Base-by-base conservation (phyloP, 805 yeast genomes). In the Starmerella lactis-condensi region DNA sequence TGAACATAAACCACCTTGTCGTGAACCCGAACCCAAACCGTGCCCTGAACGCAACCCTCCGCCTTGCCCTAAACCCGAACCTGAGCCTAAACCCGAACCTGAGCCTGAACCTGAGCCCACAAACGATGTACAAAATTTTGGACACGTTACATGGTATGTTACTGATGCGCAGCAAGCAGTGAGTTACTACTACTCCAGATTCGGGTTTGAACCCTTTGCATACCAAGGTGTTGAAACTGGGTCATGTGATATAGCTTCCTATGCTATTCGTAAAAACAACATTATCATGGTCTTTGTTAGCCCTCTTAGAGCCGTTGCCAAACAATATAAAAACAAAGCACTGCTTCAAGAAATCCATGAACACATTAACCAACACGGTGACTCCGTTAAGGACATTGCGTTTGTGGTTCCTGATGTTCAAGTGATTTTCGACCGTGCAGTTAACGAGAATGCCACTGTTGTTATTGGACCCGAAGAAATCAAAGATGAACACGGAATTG, bases 321-420 rank as follows among this genome's bases (percentile, higher is more conserved):
- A 42, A 5, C 45, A 41, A 12, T 39, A 48, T 6, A 47, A 41
- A 17, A 51, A 50, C 27, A 31, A 40, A 20, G 22, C 16, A 6
- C 33, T 38, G 13, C 46, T 60, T 14, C 37, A 53, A 7, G 58
- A 54, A 18, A 62, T 71, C 15, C 64, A 61, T 37, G 43, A 50
- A 9, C 71, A 65, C 41, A 52, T 71, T 6, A 43, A 48, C 5
- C 48, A 43, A 4, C 93, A 79, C 50, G 85, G 91, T 1, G 83
- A 76, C 46, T 76, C 79, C 4, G 78, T 78, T n/a, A 68, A 68
- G 48, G 89, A 79, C 45, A 67, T 79, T 8, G 65, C 79, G 0
- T 73, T 78, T 42, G 47, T 46, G n/a, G 85, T 76, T 0, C 55
- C 52, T 4, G 57, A 72, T 41, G 67, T 67, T 9, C 61, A 55